Base-by-base conservation (phyloP, 2,329 filamentous ascomycete species). In the Arthroderma sp. region DNA sequence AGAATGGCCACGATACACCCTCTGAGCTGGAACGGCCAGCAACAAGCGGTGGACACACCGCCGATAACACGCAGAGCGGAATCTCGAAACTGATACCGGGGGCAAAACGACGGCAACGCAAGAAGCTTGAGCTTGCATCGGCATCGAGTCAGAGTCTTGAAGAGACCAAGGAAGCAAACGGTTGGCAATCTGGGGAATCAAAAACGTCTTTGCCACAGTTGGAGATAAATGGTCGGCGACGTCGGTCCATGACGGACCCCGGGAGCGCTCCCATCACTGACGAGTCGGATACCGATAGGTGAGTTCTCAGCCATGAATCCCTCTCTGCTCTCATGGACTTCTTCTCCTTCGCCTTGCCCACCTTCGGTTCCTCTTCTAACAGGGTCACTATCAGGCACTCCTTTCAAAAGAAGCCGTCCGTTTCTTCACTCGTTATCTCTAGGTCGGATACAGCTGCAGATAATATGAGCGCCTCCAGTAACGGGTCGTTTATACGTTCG, bases 41-140 rank as follows among this genome's bases (percentile, higher is more conserved):
- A 39, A 62, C 63, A 27, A 59, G 56, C 43, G 62, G 63, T 38
- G 65, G 61, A 28, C 49, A 33, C 40, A 63, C 62, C 50, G 58
- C 61, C 50, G 56, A 56, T 42, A 65, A 64, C 54, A 57, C 58
- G 37, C 50, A 58, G 39, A 68, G 64, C 51, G 69, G 71, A 43
- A 66, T 78, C 50, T 70, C 73, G 7, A 74, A 70, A 51, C 58
- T 78, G 45, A 66, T 75, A 43, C 59, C 64, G 28, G 60, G 62
- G 8, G 38, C 49, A 27, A 48, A 48, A 29, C 60, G 63, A 41
- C 59, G 61, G 31, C 64, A 62, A 56, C 68, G 68, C 46, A 70
- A 68, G 51, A 68, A 70, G 53, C 58, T 57, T 38, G 62, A 46
- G 10, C 37, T 31, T 32, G 30, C 22, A 4, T 33, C 38, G 27